Conservation (phyloP, 345 rosid genomes). For the Psidium guajava region DNA sequence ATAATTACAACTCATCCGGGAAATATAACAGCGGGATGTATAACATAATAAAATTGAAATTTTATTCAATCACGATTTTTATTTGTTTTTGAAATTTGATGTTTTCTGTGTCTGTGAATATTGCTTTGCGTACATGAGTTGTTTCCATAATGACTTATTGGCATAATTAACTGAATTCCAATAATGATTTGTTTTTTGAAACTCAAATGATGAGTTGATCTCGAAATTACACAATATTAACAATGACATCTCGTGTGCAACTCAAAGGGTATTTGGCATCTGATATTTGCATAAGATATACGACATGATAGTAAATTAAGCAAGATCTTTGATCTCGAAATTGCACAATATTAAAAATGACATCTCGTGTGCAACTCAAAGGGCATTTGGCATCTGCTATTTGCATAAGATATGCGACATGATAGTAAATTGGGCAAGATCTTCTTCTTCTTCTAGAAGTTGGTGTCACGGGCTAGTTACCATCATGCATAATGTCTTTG, state of each 20-base stretch:
- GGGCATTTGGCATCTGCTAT: no score
- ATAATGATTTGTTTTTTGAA: neutral
- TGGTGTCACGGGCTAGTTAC: neutral
- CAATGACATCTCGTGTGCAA: neutral
- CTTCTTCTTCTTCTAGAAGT: neutral
- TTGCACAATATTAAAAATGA: no score
- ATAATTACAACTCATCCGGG: neutral
- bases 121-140: neutral
- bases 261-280: neutral
- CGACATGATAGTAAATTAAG: fast-evolving
- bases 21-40: neutral
- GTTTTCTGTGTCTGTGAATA: neutral
- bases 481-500: neutral
- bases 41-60: no score
- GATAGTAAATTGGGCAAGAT: neutral
- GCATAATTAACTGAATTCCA: neutral
- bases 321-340: neutral
- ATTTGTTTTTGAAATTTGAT: neutral
- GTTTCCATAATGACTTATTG: neutral
- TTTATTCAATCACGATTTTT: neutral
- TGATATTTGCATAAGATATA: neutral
- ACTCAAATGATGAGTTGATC: neutral
- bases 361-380: no score
- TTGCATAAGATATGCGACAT: no score
- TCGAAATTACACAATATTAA: neutral